Evolutionary conservation across 805 yeast species (phyloP), one percentile per base, ranked within the genome.

Genomic region (Zygotorulaspora chibaensis): DNA sequence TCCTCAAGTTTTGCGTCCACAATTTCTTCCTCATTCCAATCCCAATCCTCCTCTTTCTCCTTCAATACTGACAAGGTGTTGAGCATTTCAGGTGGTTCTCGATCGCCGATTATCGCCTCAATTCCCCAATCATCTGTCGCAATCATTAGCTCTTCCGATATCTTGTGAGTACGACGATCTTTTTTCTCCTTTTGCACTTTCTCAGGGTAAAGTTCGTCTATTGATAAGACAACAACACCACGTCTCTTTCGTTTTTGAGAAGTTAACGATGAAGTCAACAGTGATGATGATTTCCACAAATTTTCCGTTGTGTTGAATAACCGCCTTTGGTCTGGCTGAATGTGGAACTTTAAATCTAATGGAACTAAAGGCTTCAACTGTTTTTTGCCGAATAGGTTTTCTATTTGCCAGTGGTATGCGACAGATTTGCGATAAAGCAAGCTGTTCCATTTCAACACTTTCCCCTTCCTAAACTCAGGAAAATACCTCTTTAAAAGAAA

Each of bases 61-160:
- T 52, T 56, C 47, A 53, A 47, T 47, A 48, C 41, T 7, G 41
- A 40, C 12, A 27, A 20, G 12, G 29, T 37, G 6, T 31, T 10
- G 2, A 40, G 34, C 8, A 15, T 29, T 33, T 37, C 46, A 3
- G 40, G 35, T 11, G 41, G 31, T 16, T 47, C 38, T 23, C 42
- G 40, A n/a, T 49, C 81, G 36, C 78, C 78, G 12, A 84, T 69
- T 17, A 84, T 79, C 9, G 66, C 70, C 23, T 79, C 81, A 55
- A 82, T 86, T 53, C 85, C 80, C 95, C 95, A 87, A 47, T 83
- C 87, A 13, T 85, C 83, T 0, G 89, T 74, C 0, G 90, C 83
- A 17, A 86, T 66, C 2, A 83, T 68, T 41, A 84, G 58, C 48
- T 82, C 85, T 34, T 76, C 78, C 27, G 77, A 59, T 41, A 77